Evolutionary conservation across 208 protist species (phyloP), one percentile per base, ranked within the genome.

Genomic region (Trypanosoma melophagium): DNA sequence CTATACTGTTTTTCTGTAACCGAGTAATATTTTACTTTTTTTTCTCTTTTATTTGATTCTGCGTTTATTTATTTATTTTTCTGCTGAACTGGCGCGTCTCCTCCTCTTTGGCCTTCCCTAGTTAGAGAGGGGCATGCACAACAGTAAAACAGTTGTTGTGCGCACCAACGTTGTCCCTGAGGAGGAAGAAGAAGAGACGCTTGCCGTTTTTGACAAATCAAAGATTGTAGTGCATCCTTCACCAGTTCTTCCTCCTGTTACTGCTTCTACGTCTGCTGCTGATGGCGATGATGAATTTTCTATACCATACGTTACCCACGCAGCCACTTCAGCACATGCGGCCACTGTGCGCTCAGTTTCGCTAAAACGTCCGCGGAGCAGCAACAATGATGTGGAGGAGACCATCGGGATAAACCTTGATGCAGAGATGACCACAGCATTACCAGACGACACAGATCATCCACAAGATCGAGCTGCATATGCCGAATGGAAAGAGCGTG

Each of bases 371-470:
- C 57, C 61, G 19, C 61, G 67, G 17, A 42, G 10, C n/a, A 62
- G 50, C 24, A 47, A 66, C 7, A 59, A 56, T 16, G 60, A 70
- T 19, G 60, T 54, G 1, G 41, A 44, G 45, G 55, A 68, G 16
- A 16, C 17, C 7, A 35, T 16, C 2, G n/a, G 9, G 7, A 45
- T 63, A 12, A 42, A 56, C 0, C 28, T 74, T 22, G 73, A 83
- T 53, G 21, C 17, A 50, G 66, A 71, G 44, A 19, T 51, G n/a
- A 21, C 47, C 66, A 17, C 58, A 31, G 10, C n/a, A 16, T 16
- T 86, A 14, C 81, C 86, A 12, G 81, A 89, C 47, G 89, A 94
- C 71, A 86, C 89, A 4, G 89, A 94, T 69, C 56, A 80, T 22
- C 67, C 67, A 3, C 59, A 84, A 0, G 89, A 94, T 63, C 60